phyloP scores from a whole-genome alignment of 2,329 filamentous ascomycete genomes.

The Alternaria brassicae region DNA sequence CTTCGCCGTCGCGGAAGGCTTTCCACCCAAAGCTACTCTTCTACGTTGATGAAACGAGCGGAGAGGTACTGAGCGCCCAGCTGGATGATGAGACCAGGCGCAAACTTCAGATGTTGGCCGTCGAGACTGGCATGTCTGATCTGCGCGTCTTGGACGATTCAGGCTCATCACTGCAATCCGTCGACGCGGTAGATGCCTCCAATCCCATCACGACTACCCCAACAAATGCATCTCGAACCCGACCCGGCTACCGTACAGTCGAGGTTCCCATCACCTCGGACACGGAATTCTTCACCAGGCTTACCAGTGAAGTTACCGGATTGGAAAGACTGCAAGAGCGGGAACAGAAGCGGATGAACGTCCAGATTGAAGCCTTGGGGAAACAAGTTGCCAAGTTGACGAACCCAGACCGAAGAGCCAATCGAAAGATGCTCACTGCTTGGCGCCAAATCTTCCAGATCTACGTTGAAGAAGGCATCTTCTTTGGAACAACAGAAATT shows the following conservation, averaged over 20 bases:
- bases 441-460: constrained; percentile 85
- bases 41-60: constrained; percentile 70
- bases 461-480: constrained; percentile 80
- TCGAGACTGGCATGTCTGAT: constrained; percentile 54
- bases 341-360: constrained; percentile 69
- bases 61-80: constrained; percentile 71
- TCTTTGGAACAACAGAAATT: constrained; percentile 78
- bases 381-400: constrained; percentile 69
- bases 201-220: not conserved
- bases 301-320: constrained; percentile 73
- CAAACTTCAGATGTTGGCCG: constrained; percentile 68
- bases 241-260: constrained; percentile 56
- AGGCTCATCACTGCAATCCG: constrained; percentile 19
- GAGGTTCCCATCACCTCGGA: constrained; percentile 81
- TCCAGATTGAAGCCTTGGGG: constrained; percentile 70
- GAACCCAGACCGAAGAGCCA: constrained; percentile 68
- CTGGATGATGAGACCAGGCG: constrained; percentile 69
- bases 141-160: constrained; percentile 44
- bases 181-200: not conserved
- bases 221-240: constrained; percentile 9
- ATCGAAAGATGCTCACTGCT: constrained; percentile 68
- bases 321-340: constrained; percentile 72
- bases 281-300: constrained; percentile 77
- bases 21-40: constrained; percentile 75
- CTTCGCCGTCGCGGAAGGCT: constrained; percentile 24